Evolutionary conservation across 257 asterid genomes (phyloP), one percentile per base, ranked within the genome.

Genomic region (Lycium ferocissimum): DNA sequence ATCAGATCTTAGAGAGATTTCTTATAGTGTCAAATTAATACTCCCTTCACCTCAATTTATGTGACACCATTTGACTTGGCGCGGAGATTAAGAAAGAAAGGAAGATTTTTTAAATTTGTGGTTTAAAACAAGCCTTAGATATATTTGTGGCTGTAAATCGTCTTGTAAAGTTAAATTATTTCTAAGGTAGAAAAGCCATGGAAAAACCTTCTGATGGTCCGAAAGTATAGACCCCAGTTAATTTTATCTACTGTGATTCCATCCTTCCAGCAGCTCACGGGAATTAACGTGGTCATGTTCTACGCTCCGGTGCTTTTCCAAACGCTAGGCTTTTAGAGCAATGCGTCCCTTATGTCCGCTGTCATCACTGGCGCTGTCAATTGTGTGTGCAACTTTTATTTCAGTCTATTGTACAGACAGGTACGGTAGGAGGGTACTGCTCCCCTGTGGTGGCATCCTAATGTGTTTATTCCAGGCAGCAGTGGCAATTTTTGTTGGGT

Each of bases 381-480:
- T n/a, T n/a, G 83, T 79, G 17, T 1, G 78, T 2, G 85, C 89
- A 9, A 86, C 78, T 83, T 17, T 49, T n/a, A 86, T 83, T 6
- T 83, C 89, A 1, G 51, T 86, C 1, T 45, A 6, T 13, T 53
- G 54, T 22, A 73, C 78, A 2, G 89, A 86, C 35, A 53, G 12
- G 33, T 66, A 38, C 79, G 89, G 89, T 1, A 63, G 83, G 59
- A 86, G 85, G 59, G 7, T 43, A 0, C 38, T 87, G 4, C 85
- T 89, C 17, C 7, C 87, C 1, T 78, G 81, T 54, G 91, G 91
- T 0, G 91, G 89, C 0, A 2, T 75, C 12, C 85, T 85, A 17
- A 89, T 87, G 92, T 59, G 87, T 4, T 0, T 80, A 6, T 89
- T 88, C n/a, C 91, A 89, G 84, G 85, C 70, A 49, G 40, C 10